Evolutionary conservation across 2,329 filamentous ascomycete genomes (phyloP), one percentile per base, ranked within the genome.

Genomic region (Sporothrix mexicana): DNA sequence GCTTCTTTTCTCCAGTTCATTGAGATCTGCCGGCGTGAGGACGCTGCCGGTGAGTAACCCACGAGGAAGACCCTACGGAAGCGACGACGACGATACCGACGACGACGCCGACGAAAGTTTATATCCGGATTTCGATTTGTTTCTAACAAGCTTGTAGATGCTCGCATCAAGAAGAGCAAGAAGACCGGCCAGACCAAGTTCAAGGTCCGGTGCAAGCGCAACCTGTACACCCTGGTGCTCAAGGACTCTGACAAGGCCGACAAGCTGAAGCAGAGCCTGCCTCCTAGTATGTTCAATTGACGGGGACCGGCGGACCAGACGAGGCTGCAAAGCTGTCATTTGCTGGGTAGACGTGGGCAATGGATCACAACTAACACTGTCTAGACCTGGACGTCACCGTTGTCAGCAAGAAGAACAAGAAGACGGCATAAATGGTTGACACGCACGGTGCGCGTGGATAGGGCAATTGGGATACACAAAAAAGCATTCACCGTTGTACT

Each of bases 191-290:
- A 95, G 89, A 95, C 96, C 92, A 99, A 99, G 93, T 98, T 99
- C 94, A 99, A 99, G 94, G 95, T 99, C 90, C 94, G 96, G 86
- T 98, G 96, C 92, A 89, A 93, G 84, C 91, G 91, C 82, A 91
- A 96, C 89, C 89, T 99, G 80, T 99, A 99, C 93, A 98, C 96
- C 80, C 92, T 99, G 80, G 93, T 97, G 84, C 92, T 99, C 82
- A 98, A 97, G 91, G 96, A 99, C 88, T 90, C 91, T 82, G 96
- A 98, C 84, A 98, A 98, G 93, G 97, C 95, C 86, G 96, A 98
- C 89, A 99, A 99, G 93, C 92, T 99, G 80, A 98, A 98, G 94
- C 95, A 98, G 91, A 94, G 91, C 84, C 90, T 99, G 78, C 97
- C 96, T 82, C 97, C 96, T 81, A 93, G 96, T 99, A 95, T 69